Conservation (phyloP, 805 yeast genomes). For the Starmerella cellae region DNA sequence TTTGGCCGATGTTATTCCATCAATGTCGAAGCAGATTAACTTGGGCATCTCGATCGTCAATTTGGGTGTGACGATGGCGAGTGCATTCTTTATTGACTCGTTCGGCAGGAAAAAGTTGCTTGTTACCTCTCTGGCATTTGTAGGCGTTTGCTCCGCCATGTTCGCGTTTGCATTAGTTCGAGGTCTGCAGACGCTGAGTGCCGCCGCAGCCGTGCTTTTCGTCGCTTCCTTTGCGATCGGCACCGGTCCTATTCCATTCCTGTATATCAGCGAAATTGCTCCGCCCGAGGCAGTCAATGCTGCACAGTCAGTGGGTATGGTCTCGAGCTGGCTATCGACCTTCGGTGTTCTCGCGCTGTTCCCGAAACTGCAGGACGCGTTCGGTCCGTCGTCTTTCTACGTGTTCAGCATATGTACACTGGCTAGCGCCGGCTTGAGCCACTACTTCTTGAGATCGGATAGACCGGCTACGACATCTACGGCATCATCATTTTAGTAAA, state of each 20-base stretch:
- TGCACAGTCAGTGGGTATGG: slow-evolving; percentile 88
- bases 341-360: slow-evolving; percentile 61
- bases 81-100: slow-evolving; percentile 65
- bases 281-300: slow-evolving; percentile 64
- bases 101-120: slow-evolving; percentile 66
- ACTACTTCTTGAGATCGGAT: slow-evolving; percentile 4
- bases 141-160: slow-evolving; percentile 52
- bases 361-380: slow-evolving; percentile 49
- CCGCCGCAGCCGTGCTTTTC: slow-evolving; percentile 53
- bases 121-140: slow-evolving; percentile 47
- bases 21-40: slow-evolving; percentile 56
- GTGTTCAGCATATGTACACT: slow-evolving; percentile 41
- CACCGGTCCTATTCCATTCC: slow-evolving; percentile 88
- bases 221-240: slow-evolving; percentile 85
- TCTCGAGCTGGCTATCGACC: slow-evolving; percentile 83
- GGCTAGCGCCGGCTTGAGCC: slow-evolving; percentile 31
- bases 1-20: slow-evolving; percentile 57
- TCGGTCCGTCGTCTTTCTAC: slow-evolving; percentile 72
- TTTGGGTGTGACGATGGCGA: slow-evolving; percentile 54
- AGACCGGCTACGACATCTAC: neutral
- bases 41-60: slow-evolving; percentile 65
- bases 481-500: neutral
- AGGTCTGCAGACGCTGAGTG: slow-evolving; percentile 38
- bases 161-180: slow-evolving; percentile 54
- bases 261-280: slow-evolving; percentile 77